phyloP scores from a whole-genome alignment of 306 rosid species.

The Macrotyloma uniflorum region DNA sequence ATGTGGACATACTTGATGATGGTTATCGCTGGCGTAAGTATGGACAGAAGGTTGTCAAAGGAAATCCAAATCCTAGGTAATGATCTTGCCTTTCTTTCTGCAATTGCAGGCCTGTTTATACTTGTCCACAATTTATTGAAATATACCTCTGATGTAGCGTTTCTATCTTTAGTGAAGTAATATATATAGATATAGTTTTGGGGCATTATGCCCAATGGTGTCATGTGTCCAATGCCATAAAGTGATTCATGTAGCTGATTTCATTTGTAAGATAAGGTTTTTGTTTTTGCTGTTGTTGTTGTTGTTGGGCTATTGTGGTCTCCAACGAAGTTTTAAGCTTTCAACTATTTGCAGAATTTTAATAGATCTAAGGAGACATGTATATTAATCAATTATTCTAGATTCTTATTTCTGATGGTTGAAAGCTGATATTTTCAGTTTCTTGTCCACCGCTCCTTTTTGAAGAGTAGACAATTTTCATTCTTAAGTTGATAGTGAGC shows the following conservation, averaged over 20 bases:
- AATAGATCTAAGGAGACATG: not conserved
- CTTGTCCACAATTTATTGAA: not conserved
- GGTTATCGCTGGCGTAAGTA: conserved; percentile 97
- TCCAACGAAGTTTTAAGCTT: not conserved
- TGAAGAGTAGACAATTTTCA: not conserved
- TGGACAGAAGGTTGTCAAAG: conserved; percentile 93
- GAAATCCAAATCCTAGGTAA: conserved; percentile 96
- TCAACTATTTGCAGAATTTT: not conserved
- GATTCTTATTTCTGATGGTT: not conserved
- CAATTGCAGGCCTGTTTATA: not conserved
- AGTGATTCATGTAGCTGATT: not conserved
- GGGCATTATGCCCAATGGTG: not conserved
- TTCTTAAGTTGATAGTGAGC: not conserved
- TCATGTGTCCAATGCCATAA: not conserved
- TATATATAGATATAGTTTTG: not conserved
- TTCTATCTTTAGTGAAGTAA: not conserved
- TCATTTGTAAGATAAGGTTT: not conserved
- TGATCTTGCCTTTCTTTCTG: conserved; percentile 25
- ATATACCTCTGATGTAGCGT: not conserved
- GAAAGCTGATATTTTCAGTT: not conserved
- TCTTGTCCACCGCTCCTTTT: not conserved
- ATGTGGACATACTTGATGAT: conserved; percentile 82
- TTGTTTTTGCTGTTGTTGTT: not conserved
- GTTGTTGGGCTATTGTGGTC: not conserved
- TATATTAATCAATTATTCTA: not conserved